Percentiles rank a stretch among this genome's conserved stretches.
These are phyloP conservation scores for Globisporangium okanoganense DNA, from an alignment of 352 stramenopile genomes.

Conservation along the genomic window DNA sequence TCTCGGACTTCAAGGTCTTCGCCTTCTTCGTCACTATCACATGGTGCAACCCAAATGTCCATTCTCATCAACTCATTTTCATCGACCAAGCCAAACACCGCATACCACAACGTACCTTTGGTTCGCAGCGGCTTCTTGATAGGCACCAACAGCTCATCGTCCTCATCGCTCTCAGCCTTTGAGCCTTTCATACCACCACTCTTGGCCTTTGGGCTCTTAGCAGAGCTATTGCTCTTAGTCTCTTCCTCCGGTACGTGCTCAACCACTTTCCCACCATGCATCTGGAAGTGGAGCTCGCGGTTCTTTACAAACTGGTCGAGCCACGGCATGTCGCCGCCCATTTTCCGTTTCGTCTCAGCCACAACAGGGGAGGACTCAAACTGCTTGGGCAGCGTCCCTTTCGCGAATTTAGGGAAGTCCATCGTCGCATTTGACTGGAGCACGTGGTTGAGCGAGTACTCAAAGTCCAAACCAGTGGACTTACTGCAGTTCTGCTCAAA, in stretches of 20 bases:
- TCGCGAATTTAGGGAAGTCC: constrained; percentile 39
- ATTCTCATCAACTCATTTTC: background rate
- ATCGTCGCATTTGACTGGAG: constrained; percentile 38
- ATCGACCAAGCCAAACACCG: background rate
- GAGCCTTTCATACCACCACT: background rate
- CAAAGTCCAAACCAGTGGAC: constrained; percentile 35
- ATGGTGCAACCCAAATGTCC: background rate
- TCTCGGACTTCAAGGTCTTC: background rate
- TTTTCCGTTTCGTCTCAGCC: constrained; percentile 17
- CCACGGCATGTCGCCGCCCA: constrained; percentile 31
- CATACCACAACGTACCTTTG: constrained; percentile 1
- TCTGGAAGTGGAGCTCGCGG: constrained; percentile 25
- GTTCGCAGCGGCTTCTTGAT: background rate
- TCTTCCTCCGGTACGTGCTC: background rate
- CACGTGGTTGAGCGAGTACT: constrained; percentile 29
- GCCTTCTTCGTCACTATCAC: background rate
- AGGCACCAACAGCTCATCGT: background rate
- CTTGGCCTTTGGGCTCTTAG: background rate
- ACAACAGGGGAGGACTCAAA: constrained; percentile 27
- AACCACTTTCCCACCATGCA: constrained; percentile 24
- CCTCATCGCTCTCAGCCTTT: background rate
- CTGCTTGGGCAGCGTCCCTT: constrained; percentile 33
- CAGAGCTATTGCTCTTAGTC: background rate
- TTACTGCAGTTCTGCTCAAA: constrained; percentile 32
- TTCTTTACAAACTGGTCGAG: constrained; percentile 32